These are phyloP conservation scores for Fusarium poae DNA, from an alignment of 2,329 filamentous ascomycete species.

Conservation along the genomic window DNA sequence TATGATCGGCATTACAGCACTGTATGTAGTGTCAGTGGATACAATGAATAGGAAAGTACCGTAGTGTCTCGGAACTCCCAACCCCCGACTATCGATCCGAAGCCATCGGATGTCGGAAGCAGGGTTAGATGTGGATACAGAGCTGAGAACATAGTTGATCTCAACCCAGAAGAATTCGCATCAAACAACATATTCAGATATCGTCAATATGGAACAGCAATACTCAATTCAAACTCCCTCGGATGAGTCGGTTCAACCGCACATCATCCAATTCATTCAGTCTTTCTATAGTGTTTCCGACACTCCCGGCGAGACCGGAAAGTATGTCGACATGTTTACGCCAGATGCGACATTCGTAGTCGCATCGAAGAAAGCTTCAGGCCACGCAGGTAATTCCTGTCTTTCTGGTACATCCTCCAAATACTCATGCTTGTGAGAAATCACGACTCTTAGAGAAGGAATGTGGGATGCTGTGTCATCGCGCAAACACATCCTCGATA, in stretches of 20 bases:
- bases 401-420: rapidly evolving
- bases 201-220: conserved; percentile 20
- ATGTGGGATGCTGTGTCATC: conserved; percentile 42
- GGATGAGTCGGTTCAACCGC: conserved; percentile 29
- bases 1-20: neutral
- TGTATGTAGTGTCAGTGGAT: neutral
- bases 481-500: conserved; percentile 33
- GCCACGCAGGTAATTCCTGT: conserved; percentile 14
- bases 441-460: conserved; percentile 28
- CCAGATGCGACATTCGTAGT: conserved; percentile 31
- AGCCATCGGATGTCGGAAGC: conserved; percentile 37
- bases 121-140: neutral
- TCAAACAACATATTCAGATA: neutral
- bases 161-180: neutral
- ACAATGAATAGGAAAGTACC: neutral
- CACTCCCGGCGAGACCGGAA: conserved; percentile 32
- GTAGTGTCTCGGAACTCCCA: neutral
- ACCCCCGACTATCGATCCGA: neutral
- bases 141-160: neutral
- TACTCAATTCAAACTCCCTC: conserved; percentile 32
- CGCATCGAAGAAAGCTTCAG: conserved; percentile 33
- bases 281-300: conserved; percentile 32
- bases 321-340: conserved; percentile 36
- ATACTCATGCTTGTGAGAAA: conserved; percentile 22
- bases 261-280: conserved; percentile 31